A percentile compares a stretch with the other conserved stretches of the same genome.
phyloP scores from a whole-genome alignment of 768 basidiomycete genomes.

The Pulveroboletus sp. region DNA sequence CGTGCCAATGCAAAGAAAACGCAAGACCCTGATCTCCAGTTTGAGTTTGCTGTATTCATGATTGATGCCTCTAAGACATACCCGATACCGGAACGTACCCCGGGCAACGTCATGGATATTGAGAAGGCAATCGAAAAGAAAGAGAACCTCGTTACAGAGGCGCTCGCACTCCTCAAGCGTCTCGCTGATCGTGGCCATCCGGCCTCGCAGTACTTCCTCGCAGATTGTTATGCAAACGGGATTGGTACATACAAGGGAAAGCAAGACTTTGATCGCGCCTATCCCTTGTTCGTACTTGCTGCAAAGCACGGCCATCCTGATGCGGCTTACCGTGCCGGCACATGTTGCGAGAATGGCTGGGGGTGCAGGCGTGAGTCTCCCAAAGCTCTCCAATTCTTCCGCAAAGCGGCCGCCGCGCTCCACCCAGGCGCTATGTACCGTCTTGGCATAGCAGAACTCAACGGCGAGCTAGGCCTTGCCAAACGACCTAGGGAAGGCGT shows the following conservation, averaged over 20 bases:
- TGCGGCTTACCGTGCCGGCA: conserved; percentile 91
- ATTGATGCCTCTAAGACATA: conserved; percentile 93
- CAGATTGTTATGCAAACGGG: conserved; percentile 98
- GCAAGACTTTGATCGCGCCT: conserved; percentile 97
- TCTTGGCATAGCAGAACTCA: conserved; percentile 91
- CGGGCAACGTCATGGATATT: conserved; percentile 73
- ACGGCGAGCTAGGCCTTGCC: conserved; percentile 84
- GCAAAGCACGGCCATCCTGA: conserved; percentile 97
- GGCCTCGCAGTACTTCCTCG: conserved; percentile 94
- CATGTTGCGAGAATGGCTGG: conserved; percentile 99
- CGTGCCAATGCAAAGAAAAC: conserved; percentile 98
- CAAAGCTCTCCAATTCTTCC: conserved; percentile 89
- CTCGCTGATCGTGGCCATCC: conserved; percentile 93
- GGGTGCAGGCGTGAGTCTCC: conserved; percentile 89
- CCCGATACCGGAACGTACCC: conserved; percentile 65
- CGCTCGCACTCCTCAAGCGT: conserved; percentile 78
- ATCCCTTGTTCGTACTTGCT: conserved; percentile 91
- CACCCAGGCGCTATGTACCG: conserved; percentile 97
- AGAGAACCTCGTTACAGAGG: conserved; percentile 87
- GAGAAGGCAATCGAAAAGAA: conserved; percentile 77
- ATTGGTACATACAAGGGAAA: conserved; percentile 85
- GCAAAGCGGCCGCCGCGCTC: conserved; percentile 85
- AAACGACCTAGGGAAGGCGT: conserved; percentile 93
- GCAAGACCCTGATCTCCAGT: conserved; percentile 94
- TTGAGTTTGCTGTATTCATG: conserved; percentile 99